Evolutionary conservation across 73 alveolate species (phyloP), one percentile per base, ranked within the genome.

Genomic region (Symbiodinium pilosum): DNA sequence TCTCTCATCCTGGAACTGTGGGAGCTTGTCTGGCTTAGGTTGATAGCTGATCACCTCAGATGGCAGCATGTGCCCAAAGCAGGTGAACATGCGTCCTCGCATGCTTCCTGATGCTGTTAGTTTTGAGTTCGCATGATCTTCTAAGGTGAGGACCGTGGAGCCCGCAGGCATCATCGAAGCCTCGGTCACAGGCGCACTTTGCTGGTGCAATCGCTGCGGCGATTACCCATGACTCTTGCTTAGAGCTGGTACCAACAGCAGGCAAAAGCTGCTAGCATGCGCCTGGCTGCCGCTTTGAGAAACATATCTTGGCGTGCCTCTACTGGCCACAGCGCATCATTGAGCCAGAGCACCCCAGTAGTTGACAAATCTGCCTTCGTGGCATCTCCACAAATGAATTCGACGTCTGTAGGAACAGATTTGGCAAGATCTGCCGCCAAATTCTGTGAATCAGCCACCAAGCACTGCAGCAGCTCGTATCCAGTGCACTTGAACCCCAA

Each of bases 401-500:
- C 81, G 41, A 64, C 39, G 81, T 64, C 81, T 3, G 30, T 20
- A 20, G 81, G 34, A 18, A 64, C 81, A 64, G 14, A 14, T 20
- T 38, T 64, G 16, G 32, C 9, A 28, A 64, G 81, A n/a, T 64
- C 81, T 30, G 39, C 81, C 12, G 81, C 81, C 81, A 64, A 38
- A n/a, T 38, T 64, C 41, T 64, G 12, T 18, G 81, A 64, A 64
- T 64, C 81, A 64, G 81, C 81, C 9, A 64, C 81, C 81, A 64
- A 64, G 34, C 81, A 64, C 81, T 64, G 81, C 81, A 64, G 30
- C 32, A 64, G 39, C 81, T 64, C 81, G 34, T 64, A 64, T 64
- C 81, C 81, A n/a, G 81, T 64, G 30, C 81, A 64, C 39, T 64
- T 64, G 81, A 64, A 64, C 39, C 81, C 81, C 81, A 64, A 26